Conservation (phyloP, 177 flowering plant species). For the Vitis hybrid region DNA sequence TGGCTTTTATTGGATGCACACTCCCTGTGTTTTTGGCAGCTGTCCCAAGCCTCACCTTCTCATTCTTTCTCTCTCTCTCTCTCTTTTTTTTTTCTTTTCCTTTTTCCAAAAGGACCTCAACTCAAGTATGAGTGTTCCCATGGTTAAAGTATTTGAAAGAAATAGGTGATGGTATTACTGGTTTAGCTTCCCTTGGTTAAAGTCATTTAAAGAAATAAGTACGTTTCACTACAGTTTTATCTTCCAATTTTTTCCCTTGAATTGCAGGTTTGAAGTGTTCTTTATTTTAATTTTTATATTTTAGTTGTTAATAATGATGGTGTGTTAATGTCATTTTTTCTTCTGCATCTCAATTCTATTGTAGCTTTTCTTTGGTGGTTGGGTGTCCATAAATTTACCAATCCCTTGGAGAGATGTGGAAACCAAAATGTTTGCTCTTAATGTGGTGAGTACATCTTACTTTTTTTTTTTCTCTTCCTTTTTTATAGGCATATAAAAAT, state of each 20-base stretch:
- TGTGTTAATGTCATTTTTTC: neutral
- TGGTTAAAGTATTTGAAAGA: too few relatives aligned
- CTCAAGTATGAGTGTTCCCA: too few relatives aligned
- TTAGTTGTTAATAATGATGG: slow-evolving; percentile 1
- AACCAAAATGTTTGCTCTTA: slow-evolving; percentile 79
- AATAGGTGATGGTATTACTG: too few relatives aligned
- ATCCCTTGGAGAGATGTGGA: slow-evolving; percentile 91
- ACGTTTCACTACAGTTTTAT: neutral
- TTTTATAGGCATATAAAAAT: neutral
- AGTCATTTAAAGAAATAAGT: too few relatives aligned
- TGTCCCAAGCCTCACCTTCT: too few relatives aligned
- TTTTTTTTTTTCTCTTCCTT: neutral
- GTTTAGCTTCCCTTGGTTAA: too few relatives aligned
- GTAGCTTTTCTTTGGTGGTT: slow-evolving; percentile 71
- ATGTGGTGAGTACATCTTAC: slow-evolving; percentile 57
- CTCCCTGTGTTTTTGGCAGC: too few relatives aligned
- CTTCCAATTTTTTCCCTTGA: neutral
- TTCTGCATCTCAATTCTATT: slow-evolving; percentile 7
- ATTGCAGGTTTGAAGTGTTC: neutral
- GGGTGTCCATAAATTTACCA: slow-evolving; percentile 49
- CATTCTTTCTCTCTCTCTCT: too few relatives aligned
- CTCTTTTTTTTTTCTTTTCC: too few relatives aligned
- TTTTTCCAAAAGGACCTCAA: too few relatives aligned
- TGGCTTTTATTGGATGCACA: too few relatives aligned
- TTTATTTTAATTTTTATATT: neutral